phyloP scores from a whole-genome alignment of 163 green algal species.

The Chlorella variabilis region DNA sequence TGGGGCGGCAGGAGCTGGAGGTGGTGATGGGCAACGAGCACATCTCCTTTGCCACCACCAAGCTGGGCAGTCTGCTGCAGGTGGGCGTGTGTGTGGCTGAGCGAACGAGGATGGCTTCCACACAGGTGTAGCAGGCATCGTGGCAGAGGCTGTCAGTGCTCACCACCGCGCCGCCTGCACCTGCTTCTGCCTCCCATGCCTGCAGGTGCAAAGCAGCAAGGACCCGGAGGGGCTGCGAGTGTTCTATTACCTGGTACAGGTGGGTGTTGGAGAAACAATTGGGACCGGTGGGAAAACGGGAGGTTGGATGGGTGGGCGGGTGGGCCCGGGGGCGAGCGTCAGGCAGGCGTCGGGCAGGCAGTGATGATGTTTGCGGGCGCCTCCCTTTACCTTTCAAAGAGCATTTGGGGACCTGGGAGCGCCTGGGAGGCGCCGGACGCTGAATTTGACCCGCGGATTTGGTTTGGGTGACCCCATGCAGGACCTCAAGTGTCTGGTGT shows the following conservation, averaged over 20 bases:
- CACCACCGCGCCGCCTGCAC: not conserved
- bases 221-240: constrained; percentile 96
- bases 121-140: not conserved
- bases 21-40: constrained; percentile 91
- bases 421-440: too few species aligned
- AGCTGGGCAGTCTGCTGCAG: constrained; percentile 87
- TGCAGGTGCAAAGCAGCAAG: constrained; percentile 93
- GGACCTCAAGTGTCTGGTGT: constrained; percentile 98
- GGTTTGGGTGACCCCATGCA: too few species aligned
- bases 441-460: not conserved
- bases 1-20: constrained; percentile 96
- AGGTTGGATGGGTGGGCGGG: too few species aligned
- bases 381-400: too few species aligned
- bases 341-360: too few species aligned
- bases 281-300: not conserved
- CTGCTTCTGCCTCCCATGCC: not conserved
- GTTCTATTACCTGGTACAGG: constrained; percentile 99
- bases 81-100: too few species aligned
- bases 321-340: too few species aligned
- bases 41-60: constrained; percentile 93
- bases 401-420: too few species aligned
- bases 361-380: too few species aligned
- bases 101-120: not conserved
- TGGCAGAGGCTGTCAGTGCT: constrained; percentile 71
- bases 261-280: constrained; percentile 14